Percentiles rank a stretch among this genome's conserved stretches.
Evolutionary conservation across 208 protist species (phyloP).

Genomic region (Porcisia hertigi): DNA sequence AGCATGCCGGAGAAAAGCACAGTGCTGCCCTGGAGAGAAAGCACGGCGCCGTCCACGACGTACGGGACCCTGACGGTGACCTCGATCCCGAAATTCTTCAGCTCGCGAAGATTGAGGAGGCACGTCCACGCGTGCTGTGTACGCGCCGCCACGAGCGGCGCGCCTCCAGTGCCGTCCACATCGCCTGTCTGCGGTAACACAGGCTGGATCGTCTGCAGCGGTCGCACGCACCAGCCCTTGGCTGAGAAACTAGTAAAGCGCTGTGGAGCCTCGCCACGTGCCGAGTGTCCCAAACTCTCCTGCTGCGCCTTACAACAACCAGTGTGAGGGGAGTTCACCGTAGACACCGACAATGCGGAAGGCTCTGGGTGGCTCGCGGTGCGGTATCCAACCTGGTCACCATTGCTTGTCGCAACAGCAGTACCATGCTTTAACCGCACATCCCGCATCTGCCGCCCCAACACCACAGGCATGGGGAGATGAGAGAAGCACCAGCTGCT

Average conservation of each 20-base stretch:
- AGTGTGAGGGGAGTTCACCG: slow-evolving; percentile 4
- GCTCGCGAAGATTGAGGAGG: slow-evolving; percentile 35
- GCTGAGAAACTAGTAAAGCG: slow-evolving; percentile 8
- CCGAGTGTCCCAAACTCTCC: slow-evolving; percentile 16
- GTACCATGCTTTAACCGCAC: slow-evolving; percentile 20
- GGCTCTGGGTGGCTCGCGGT: slow-evolving; percentile 7
- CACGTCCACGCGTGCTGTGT: slow-evolving; percentile 49
- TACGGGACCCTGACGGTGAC: slow-evolving; percentile 43
- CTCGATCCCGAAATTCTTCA: slow-evolving; percentile 43
- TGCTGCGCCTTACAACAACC: slow-evolving; percentile 12
- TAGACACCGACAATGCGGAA: slow-evolving; percentile 12
- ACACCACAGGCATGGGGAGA: slow-evolving; percentile 46
- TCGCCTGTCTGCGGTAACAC: slow-evolving; percentile 28
- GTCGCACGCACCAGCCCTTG: slow-evolving; percentile 63
- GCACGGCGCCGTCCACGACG: slow-evolving; percentile 12
- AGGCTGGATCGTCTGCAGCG: slow-evolving; percentile 33
- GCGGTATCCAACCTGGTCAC: neutral
- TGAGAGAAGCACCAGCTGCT: slow-evolving; percentile 51
- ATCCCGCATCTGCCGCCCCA: slow-evolving; percentile 45
- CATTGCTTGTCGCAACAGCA: neutral
- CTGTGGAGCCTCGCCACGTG: neutral
- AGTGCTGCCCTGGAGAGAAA: slow-evolving; percentile 28
- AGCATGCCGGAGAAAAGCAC: slow-evolving; percentile 49
- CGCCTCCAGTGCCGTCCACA: slow-evolving; percentile 17
- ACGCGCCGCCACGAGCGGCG: slow-evolving; percentile 28